Evolutionary conservation across 148 eudicot species (phyloP).

Genomic region (Mesembryanthemum crystallinum): DNA sequence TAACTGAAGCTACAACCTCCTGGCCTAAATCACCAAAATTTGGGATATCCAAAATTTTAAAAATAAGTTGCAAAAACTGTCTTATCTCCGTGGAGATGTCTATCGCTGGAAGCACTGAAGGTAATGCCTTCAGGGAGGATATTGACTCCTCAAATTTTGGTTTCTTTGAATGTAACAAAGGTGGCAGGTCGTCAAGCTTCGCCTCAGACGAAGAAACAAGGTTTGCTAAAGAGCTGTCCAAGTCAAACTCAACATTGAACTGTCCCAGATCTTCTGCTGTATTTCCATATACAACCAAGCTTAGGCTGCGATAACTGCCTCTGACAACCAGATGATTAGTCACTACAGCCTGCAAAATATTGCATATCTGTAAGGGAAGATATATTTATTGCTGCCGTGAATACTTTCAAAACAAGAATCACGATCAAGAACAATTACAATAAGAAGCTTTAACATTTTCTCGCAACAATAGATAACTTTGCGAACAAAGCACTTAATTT

Average conservation of each 20-base stretch:
- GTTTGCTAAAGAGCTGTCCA: slow-evolving; percentile 79
- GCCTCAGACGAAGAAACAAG: slow-evolving; percentile 70
- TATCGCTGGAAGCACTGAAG: slow-evolving; percentile 38
- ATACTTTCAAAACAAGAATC: background rate
- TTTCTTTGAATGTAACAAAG: slow-evolving; percentile 53
- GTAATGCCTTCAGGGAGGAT: slow-evolving; percentile 55
- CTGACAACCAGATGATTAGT: slow-evolving; percentile 94
- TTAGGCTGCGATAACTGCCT: slow-evolving; percentile 97
- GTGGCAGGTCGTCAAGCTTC: slow-evolving; percentile 86
- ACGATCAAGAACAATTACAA: background rate
- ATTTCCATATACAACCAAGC: slow-evolving; percentile 94
- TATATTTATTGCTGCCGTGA: background rate
- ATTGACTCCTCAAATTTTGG: slow-evolving; percentile 54
- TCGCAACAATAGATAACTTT: background rate
- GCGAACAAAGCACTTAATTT: background rate
- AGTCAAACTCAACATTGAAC: slow-evolving; percentile 86
- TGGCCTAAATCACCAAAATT: slow-evolving; percentile 40
- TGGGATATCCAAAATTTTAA: slow-evolving; percentile 51
- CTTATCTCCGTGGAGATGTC: slow-evolving; percentile 64
- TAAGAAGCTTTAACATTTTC: background rate
- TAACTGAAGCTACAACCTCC: slow-evolving; percentile 46
- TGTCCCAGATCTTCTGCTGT: slow-evolving; percentile 97
- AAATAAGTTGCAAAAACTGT: slow-evolving; percentile 57
- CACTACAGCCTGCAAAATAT: slow-evolving; percentile 74
- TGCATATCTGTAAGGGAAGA: background rate